Percentiles rank a stretch among this genome's conserved stretches.
phyloP scores from a whole-genome alignment of 2,329 filamentous ascomycete species.

The Fusarium armeniacum region DNA sequence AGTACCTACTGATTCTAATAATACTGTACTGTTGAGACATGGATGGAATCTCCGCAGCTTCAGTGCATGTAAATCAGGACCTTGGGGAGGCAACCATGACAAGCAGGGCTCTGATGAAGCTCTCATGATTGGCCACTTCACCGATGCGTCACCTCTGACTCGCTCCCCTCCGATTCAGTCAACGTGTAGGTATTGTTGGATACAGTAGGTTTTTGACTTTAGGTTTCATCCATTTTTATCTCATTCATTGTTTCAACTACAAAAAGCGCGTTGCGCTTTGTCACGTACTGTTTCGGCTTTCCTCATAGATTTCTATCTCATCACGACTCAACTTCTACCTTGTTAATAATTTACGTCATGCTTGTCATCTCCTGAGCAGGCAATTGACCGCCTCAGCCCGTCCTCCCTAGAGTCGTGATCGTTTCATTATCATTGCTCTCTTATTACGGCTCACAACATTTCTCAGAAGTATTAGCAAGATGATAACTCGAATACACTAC shows the following conservation, averaged over 20 bases:
- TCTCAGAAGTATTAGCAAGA: slow-evolving; percentile 40
- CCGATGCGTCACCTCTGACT: slow-evolving; percentile 51
- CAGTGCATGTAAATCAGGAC: slow-evolving; percentile 16
- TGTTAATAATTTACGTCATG: slow-evolving; percentile 40
- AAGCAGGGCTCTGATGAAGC: slow-evolving; percentile 33
- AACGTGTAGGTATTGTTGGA: neutral
- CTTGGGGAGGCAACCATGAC: slow-evolving; percentile 41
- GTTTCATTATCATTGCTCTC: slow-evolving; percentile 29
- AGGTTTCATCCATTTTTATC: slow-evolving; percentile 16
- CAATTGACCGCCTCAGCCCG: slow-evolving; percentile 37
- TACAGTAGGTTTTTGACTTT: slow-evolving; percentile 10
- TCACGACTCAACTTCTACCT: slow-evolving; percentile 1
- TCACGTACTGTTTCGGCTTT: neutral
- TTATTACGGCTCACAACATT: slow-evolving; percentile 19
- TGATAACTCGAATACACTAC: slow-evolving; percentile 46
- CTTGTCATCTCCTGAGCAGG: slow-evolving; percentile 40
- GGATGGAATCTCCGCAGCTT: neutral
- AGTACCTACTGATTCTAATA: too few relatives aligned
- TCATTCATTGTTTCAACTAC: neutral
- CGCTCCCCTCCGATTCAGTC: slow-evolving; percentile 31
- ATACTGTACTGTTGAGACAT: neutral
- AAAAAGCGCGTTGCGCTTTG: slow-evolving; percentile 5
- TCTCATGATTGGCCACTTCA: slow-evolving; percentile 45
- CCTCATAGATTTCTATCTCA: neutral
- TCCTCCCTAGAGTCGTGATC: slow-evolving; percentile 42